Base-by-base conservation (phyloP, 345 rosid species). In the Geranium rotundifolium region DNA sequence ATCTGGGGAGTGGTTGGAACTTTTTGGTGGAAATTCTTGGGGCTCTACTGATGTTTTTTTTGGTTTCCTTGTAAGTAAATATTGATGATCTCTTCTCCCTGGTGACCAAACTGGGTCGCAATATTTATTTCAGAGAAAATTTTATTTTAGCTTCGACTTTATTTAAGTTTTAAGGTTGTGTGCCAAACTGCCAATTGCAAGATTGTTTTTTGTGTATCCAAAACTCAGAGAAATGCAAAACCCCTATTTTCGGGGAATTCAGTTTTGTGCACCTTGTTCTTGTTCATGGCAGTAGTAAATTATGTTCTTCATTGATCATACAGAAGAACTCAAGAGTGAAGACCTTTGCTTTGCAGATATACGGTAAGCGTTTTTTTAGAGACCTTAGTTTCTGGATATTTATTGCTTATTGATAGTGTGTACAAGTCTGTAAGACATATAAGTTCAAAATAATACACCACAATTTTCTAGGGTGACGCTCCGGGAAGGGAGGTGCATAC, bases 21-120 rank as follows among this genome's bases (percentile, higher is more conserved):
- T 59, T 80, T 84, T 77, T 93, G 99, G 99, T 93, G 97, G 99
- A 93, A 93, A 77, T 75, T 88, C 77, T 84, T 93, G 81, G 97
- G 97, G 59, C 91, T 93, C 67, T 93, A 88, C 70, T 93, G 77
- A 83, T 60, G 29, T 18, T 37, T 60, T 58, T 62, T 41, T 7
- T 37, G 19, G 16, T 63, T 69, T 17, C 60, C 30, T n/a, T 67
- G 72, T 61, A 63, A 76, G 73, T 70, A 58, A 31, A 17, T 58
- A 19, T 13, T 62, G 67, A 60, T 58, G 3, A 37, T 23, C 64
- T 46, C 52, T 46, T 46, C 12, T 46, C 14, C 10, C 3, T 46
- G 52, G 52, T 46, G 52, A 46, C 52, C 52, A 46, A 46, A 46
- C 15, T 46, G 52, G 12, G 52, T 46, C 14, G 1, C 52, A 46